These are phyloP conservation scores for Thraustochytrium sp. DNA, from an alignment of 352 stramenopile genomes.

Conservation along the genomic window DNA sequence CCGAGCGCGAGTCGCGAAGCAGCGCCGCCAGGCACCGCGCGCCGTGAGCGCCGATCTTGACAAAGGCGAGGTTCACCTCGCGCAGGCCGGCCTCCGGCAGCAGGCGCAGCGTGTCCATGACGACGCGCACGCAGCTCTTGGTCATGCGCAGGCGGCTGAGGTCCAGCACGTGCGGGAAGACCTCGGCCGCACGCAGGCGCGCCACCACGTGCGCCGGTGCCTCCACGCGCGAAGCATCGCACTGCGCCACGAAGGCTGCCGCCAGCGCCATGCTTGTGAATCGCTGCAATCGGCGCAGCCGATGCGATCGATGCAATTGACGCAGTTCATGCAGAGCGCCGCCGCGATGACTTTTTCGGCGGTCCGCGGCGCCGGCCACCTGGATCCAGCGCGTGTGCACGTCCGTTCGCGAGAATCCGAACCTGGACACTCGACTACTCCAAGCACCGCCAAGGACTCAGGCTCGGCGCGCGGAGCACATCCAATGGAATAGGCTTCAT, in stretches of 20 bases:
- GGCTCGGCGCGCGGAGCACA: no score
- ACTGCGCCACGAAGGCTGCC: constrained; percentile 9
- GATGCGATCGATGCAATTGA: not conserved
- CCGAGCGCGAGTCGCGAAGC: not conserved
- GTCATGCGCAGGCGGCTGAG: not conserved
- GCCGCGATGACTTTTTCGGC: not conserved
- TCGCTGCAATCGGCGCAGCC: not conserved
- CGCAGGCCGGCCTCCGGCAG: not conserved
- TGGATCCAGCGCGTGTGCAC: no score
- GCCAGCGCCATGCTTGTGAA: not conserved
- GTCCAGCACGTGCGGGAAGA: not conserved
- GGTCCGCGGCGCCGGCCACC: no score
- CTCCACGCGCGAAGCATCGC: not conserved
- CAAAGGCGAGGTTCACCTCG: constrained; percentile 18
- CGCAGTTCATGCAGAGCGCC: not conserved
- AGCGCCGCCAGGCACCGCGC: not conserved
- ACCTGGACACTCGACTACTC: no score
- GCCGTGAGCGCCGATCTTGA: constrained; percentile 16
- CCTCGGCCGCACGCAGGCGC: not conserved
- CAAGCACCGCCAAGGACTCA: no score
- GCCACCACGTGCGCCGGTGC: not conserved
- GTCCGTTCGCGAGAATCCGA: no score
- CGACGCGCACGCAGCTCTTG: not conserved
- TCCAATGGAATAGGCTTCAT: no score
- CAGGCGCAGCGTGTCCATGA: not conserved